These are phyloP conservation scores for Populus davidiana DNA, from an alignment of 345 rosid species.

Conservation along the genomic window DNA sequence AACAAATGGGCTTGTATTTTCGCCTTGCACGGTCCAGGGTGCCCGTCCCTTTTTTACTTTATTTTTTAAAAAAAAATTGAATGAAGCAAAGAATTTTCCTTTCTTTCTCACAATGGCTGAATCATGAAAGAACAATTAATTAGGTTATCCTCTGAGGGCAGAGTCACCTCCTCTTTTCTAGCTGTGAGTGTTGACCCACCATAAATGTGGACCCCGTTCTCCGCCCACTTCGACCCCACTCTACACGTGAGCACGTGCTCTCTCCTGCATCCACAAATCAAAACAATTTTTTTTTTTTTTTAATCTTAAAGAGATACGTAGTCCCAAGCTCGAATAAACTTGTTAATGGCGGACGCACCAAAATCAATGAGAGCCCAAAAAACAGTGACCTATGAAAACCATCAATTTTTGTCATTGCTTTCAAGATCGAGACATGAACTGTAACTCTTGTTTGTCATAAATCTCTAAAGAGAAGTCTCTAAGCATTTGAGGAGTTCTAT, in stretches of 20 bases:
- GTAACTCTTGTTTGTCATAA: constrained; percentile 68
- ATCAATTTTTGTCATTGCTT: constrained; percentile 33
- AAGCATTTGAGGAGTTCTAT: constrained; percentile 46
- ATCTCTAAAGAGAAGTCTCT: constrained; percentile 75
- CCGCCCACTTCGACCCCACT: constrained; percentile 43
- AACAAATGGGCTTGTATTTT: not conserved
- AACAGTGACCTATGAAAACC: not conserved
- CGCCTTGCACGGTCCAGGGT: constrained; percentile 33
- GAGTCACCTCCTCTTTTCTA: not conserved
- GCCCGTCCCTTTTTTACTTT: not conserved
- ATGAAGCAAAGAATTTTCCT: too few species aligned
- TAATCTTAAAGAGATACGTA: not conserved
- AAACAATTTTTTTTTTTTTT: not conserved
- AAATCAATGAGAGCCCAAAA: not conserved
- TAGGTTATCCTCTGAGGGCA: too few species aligned
- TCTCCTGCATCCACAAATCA: not conserved
- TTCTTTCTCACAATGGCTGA: too few species aligned
- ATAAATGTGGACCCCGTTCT: constrained; percentile 32
- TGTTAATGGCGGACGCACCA: constrained; percentile 29
- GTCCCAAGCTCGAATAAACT: not conserved
- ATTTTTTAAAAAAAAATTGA: too few species aligned
- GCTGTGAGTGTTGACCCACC: constrained; percentile 55
- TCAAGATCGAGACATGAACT: constrained; percentile 55
- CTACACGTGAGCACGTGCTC: constrained; percentile 68
- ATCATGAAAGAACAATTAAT: too few species aligned